Conservation (phyloP, 2,329 filamentous ascomycete genomes). For the Venturia effusa region DNA sequence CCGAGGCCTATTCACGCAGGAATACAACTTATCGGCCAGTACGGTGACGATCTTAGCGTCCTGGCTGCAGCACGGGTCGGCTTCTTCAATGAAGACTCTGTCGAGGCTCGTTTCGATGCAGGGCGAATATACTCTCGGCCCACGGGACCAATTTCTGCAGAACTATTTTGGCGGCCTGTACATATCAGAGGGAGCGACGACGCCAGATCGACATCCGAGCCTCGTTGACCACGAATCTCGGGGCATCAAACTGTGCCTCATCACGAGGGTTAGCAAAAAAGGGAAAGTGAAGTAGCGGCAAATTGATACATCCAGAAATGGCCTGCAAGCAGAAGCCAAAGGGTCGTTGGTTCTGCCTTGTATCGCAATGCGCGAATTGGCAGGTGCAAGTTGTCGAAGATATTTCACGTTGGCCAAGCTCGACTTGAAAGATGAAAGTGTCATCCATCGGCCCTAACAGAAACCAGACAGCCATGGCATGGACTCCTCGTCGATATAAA, state of each 20-base stretch:
- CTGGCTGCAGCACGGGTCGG: background rate
- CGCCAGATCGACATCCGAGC: background rate
- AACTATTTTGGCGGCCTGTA: background rate
- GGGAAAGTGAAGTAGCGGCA: background rate
- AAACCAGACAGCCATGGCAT: background rate
- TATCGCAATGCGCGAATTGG: no score
- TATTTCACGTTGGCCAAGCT: background rate
- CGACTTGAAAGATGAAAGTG: background rate
- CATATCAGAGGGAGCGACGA: background rate
- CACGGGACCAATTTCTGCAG: background rate
- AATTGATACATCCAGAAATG: background rate
- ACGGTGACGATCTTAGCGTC: conserved; percentile 35
- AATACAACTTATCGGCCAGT: conserved; percentile 72
- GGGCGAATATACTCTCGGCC: no score
- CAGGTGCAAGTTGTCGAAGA: background rate
- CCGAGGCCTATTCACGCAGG: conserved; percentile 35
- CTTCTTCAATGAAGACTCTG: background rate
- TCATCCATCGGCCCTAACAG: background rate
- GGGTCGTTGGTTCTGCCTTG: background rate
- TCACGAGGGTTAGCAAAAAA: background rate
- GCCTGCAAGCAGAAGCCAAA: background rate
- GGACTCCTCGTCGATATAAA: background rate
- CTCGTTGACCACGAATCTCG: background rate
- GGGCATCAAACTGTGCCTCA: background rate
- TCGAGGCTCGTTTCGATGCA: background rate